Evolutionary conservation across 805 yeast species (phyloP).

Genomic region (Ogataea henricii): DNA sequence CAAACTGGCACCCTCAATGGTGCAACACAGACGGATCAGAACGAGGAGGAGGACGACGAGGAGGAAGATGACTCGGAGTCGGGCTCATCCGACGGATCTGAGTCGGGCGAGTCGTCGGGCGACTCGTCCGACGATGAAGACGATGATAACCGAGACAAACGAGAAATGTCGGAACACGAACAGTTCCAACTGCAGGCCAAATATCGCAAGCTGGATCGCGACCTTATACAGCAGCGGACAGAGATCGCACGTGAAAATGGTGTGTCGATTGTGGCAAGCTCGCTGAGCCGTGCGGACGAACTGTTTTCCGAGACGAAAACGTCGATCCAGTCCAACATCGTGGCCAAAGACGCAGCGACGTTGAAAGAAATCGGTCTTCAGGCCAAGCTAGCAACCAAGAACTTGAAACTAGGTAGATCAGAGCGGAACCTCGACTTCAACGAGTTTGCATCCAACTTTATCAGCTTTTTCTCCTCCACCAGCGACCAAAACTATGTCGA

Average conservation of each 20-base stretch:
- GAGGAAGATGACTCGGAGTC: constrained; percentile 6
- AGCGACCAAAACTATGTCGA: constrained; percentile 25
- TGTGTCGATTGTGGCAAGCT: constrained; percentile 45
- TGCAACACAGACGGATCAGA: not conserved
- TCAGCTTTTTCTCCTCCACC: constrained; percentile 34
- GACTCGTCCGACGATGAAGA: constrained; percentile 10
- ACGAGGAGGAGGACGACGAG: constrained; percentile 20
- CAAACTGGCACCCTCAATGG: not conserved
- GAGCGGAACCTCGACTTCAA: constrained; percentile 51
- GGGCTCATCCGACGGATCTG: constrained; percentile 6
- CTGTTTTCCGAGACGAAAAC: constrained; percentile 46
- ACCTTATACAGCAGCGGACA: constrained; percentile 40
- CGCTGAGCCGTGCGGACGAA: constrained; percentile 47
- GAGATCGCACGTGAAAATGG: constrained; percentile 63
- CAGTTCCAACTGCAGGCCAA: constrained; percentile 28
- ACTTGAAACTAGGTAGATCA: constrained; percentile 57
- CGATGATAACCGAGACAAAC: constrained; percentile 5
- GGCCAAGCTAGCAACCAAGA: constrained; percentile 64
- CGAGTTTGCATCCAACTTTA: constrained; percentile 47
- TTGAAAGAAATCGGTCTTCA: constrained; percentile 59
- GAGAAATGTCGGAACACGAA: constrained; percentile 28
- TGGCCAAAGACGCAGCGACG: constrained; percentile 68
- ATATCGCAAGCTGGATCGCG: constrained; percentile 29
- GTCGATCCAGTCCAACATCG: constrained; percentile 38
- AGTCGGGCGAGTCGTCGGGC: constrained; percentile 12